Percentiles rank a stretch among this genome's conserved stretches.
Conservation (phyloP, 176 grass and related monocot species). For the Aegilops tauschii region DNA sequence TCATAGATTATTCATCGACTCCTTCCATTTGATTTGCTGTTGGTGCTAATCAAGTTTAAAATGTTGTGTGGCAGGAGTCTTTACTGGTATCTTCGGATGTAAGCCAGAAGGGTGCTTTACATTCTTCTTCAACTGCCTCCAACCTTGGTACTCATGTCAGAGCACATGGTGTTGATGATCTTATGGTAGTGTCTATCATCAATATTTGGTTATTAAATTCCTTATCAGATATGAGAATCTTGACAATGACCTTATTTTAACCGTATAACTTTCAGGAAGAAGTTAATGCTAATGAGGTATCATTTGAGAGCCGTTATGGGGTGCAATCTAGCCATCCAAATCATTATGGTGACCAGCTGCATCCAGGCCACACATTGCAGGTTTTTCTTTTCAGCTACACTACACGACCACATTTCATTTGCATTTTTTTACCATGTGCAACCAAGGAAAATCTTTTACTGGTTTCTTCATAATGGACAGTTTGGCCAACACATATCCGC, state of each 20-base stretch:
- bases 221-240: not conserved
- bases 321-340: constrained; percentile 48
- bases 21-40: not conserved
- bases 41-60: constrained; percentile 19
- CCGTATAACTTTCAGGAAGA: constrained; percentile 52
- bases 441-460: constrained; percentile 13
- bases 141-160: constrained; percentile 66
- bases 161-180: constrained; percentile 58
- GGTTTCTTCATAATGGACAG: constrained; percentile 43
- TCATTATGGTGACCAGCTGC: constrained; percentile 54
- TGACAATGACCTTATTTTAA: constrained; percentile 19
- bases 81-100: constrained; percentile 44
- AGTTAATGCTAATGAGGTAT: constrained; percentile 68
- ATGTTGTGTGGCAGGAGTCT: constrained; percentile 37
- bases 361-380: constrained; percentile 50
- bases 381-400: constrained; percentile 33
- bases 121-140: constrained; percentile 61
- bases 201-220: not conserved
- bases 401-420: constrained; percentile 3
- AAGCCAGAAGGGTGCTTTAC: constrained; percentile 50
- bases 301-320: constrained; percentile 63
- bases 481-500: constrained; percentile 55
- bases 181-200: constrained; percentile 46
- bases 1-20: not conserved
- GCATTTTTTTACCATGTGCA: constrained; percentile 1